phyloP scores from a whole-genome alignment of 495 filamentous ascomycete species.

The Geopyxis carbonaria region DNA sequence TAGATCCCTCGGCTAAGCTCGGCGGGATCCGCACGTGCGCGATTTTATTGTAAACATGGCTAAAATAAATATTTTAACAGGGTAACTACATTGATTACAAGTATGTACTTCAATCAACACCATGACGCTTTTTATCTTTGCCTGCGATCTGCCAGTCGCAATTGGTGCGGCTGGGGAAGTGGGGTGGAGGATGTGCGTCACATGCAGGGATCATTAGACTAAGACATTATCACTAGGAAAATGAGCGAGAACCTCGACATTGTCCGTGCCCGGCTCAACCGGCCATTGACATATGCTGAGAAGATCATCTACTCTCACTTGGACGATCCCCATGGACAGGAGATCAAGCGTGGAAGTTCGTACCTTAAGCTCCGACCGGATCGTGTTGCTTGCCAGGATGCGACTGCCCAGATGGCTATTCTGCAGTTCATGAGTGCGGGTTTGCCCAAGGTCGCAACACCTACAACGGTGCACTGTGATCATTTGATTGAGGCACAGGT shows the following conservation, averaged over 20 bases:
- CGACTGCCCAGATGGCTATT: slow-evolving; percentile 98
- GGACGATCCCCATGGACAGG: slow-evolving; percentile 89
- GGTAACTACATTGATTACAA: slow-evolving; percentile 71
- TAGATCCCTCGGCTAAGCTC: slow-evolving; percentile 6
- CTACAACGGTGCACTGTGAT: slow-evolving; percentile 95
- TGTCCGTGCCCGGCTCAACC: slow-evolving; percentile 73
- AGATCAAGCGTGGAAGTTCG: slow-evolving; percentile 84
- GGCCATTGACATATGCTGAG: slow-evolving; percentile 88
- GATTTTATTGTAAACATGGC: neutral
- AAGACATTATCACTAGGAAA: slow-evolving; percentile 47
- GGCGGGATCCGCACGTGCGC: neutral
- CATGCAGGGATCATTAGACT: slow-evolving; percentile 20
- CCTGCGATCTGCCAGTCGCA: too few species aligned
- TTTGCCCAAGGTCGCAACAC: slow-evolving; percentile 85
- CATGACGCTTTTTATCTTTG: too few species aligned
- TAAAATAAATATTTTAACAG: slow-evolving; percentile 22
- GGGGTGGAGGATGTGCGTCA: slow-evolving; percentile 10
- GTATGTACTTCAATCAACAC: too few species aligned
- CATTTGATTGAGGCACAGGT: slow-evolving; percentile 97
- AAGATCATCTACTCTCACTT: slow-evolving; percentile 98
- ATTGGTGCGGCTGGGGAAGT: neutral
- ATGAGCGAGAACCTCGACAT: slow-evolving; percentile 94
- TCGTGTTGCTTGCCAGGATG: slow-evolving; percentile 98
- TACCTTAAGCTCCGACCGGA: slow-evolving; percentile 95
- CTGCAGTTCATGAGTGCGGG: slow-evolving; percentile 99